These are phyloP conservation scores for Calonectria henricotiae DNA, from an alignment of 2,329 filamentous ascomycete genomes.

Conservation along the genomic window DNA sequence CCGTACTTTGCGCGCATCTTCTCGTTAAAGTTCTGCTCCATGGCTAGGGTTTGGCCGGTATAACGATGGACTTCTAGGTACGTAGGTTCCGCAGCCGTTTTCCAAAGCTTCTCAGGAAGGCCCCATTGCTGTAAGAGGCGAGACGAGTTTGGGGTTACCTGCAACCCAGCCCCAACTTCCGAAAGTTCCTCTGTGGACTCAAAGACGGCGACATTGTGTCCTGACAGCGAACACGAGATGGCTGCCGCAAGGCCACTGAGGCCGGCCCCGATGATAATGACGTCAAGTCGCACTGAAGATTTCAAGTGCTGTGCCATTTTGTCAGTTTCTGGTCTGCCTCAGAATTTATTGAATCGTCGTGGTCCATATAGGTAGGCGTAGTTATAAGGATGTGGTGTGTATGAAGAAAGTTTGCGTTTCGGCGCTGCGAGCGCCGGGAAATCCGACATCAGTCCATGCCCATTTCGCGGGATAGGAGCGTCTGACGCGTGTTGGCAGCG, in stretches of 20 bases:
- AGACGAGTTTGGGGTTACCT: slow-evolving; percentile 68
- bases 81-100: slow-evolving; percentile 61
- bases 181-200: slow-evolving; percentile 60
- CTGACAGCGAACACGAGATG: slow-evolving; percentile 58
- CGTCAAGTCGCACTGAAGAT: slow-evolving; percentile 49
- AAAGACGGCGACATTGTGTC: slow-evolving; percentile 62
- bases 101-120: slow-evolving; percentile 63
- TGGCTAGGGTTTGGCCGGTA: slow-evolving; percentile 65
- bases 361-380: not conserved
- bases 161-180: slow-evolving; percentile 69
- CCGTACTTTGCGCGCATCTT: slow-evolving; percentile 71
- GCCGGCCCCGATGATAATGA: slow-evolving; percentile 63
- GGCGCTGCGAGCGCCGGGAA: slow-evolving; percentile 11
- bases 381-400: slow-evolving; percentile 14
- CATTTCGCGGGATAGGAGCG: not conserved
- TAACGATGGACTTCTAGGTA: slow-evolving; percentile 70
- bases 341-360: not conserved
- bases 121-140: slow-evolving; percentile 68
- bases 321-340: not conserved
- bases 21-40: slow-evolving; percentile 68
- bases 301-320: slow-evolving; percentile 29
- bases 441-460: slow-evolving; percentile 17
- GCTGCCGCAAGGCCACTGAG: slow-evolving; percentile 62
- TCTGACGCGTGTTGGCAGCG: slow-evolving; percentile 8
- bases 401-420: slow-evolving; percentile 17